Percentiles rank a stretch among this genome's conserved stretches.
These are phyloP conservation scores for Claviceps monticola DNA, from an alignment of 2,329 filamentous ascomycete species.

Conservation along the genomic window DNA sequence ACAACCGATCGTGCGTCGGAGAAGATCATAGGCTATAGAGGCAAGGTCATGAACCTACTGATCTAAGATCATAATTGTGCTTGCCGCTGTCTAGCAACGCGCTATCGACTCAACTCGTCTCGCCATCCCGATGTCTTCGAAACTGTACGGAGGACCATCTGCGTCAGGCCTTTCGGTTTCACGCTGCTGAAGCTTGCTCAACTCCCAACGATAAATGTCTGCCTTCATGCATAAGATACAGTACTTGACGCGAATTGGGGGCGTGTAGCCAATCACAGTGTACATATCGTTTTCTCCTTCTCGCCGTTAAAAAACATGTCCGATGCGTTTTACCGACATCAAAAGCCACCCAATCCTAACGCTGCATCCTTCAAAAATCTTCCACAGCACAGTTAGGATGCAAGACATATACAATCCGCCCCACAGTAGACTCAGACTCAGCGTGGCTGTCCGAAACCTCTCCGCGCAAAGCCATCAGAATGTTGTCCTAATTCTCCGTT, in stretches of 20 bases:
- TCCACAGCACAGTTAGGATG: conserved; percentile 91
- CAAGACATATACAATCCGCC: conserved; percentile 60
- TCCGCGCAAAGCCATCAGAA: conserved; percentile 66
- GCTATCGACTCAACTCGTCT: not conserved
- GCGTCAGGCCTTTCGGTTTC: not conserved
- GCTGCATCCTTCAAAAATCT: conserved; percentile 25
- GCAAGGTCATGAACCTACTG: no score
- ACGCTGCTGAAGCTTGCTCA: not conserved
- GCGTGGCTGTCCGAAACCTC: conserved; percentile 40
- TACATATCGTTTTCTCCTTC: not conserved
- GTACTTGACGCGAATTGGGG: no score
- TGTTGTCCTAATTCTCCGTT: conserved; percentile 54
- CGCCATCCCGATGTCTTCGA: not conserved
- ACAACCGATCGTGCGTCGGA: no score
- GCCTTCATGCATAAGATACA: no score
- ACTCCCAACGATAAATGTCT: not conserved
- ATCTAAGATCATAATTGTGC: no score
- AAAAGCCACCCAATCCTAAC: not conserved
- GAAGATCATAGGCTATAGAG: no score
- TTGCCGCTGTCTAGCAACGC: not conserved
- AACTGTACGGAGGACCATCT: no score
- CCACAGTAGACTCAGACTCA: conserved; percentile 25
- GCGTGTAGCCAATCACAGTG: not conserved
- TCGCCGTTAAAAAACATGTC: not conserved
- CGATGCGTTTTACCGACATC: not conserved